Conservation (phyloP, 2,329 filamentous ascomycete species). For the Aspergillus novofumigatus region DNA sequence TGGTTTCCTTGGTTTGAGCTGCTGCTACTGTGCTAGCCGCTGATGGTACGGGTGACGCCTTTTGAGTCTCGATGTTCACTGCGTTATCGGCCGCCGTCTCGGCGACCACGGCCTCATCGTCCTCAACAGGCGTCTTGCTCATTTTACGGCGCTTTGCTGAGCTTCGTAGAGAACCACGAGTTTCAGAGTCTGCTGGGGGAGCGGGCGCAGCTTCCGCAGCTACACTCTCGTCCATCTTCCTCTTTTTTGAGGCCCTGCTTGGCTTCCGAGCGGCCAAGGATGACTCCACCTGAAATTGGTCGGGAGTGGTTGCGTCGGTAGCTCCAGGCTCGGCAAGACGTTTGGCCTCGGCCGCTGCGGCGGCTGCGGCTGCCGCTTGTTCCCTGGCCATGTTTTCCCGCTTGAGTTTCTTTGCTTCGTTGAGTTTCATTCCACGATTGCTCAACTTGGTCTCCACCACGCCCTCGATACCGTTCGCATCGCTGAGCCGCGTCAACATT, state of each 20-base stretch:
- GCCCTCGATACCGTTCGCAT: constrained; percentile 36
- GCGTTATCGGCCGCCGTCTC: constrained; percentile 40
- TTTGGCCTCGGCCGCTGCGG: constrained; percentile 17
- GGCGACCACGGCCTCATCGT: constrained; percentile 26
- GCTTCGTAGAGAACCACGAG: constrained; percentile 23
- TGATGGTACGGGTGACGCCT: constrained; percentile 20
- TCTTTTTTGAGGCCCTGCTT: constrained; percentile 39
- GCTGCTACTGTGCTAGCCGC: constrained; percentile 18
- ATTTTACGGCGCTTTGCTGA: constrained; percentile 38
- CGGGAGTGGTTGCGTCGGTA: constrained; percentile 2
- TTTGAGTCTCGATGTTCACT: constrained; percentile 19
- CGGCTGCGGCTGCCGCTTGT: constrained; percentile 39
- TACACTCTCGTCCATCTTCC: constrained; percentile 51
- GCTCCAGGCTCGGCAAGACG: constrained; percentile 7
- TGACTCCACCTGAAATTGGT: constrained; percentile 12
- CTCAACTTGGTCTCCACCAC: constrained; percentile 50
- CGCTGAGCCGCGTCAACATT: constrained; percentile 38
- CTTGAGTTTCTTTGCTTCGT: constrained; percentile 60
- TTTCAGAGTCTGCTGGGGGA: constrained; percentile 17
- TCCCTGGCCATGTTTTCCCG: constrained; percentile 49
- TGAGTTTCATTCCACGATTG: constrained; percentile 58
- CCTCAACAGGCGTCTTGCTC: constrained; percentile 27
- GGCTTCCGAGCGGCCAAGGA: constrained; percentile 12
- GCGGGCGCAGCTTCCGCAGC: constrained; percentile 18
- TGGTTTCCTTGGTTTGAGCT: constrained; percentile 5